These are phyloP conservation scores for Hyphodiscus hymeniophilus DNA, from an alignment of 495 filamentous ascomycete species.

Conservation along the genomic window DNA sequence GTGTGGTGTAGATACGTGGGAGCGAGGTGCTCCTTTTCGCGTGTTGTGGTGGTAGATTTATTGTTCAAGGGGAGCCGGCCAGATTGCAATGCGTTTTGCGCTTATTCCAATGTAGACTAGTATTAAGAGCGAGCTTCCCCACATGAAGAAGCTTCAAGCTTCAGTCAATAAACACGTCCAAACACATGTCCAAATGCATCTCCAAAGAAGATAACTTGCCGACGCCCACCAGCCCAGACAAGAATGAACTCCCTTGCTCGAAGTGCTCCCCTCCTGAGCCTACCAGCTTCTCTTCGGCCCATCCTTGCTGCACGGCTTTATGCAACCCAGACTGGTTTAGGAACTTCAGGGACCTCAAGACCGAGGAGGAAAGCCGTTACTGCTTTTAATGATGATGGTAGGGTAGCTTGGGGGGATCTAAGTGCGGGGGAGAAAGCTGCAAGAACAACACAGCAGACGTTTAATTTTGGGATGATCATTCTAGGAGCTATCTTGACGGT, in stretches of 20 bases:
- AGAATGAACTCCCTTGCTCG: constrained; percentile 16
- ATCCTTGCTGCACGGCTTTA: constrained; percentile 31
- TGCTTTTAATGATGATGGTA: constrained; percentile 72
- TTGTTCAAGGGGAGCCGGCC: constrained; percentile 10
- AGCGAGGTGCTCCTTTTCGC: constrained; percentile 2
- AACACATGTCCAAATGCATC: not conserved
- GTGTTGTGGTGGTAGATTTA: not conserved
- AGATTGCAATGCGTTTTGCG: constrained; percentile 18
- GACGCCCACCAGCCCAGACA: constrained; percentile 8
- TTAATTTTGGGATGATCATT: constrained; percentile 74
- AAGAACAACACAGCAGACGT: constrained; percentile 80
- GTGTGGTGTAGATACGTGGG: not conserved
- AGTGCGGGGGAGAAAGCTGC: constrained; percentile 69
- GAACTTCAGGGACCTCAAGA: constrained; percentile 23
- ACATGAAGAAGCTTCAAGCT: constrained; percentile 9
- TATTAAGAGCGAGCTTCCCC: constrained; percentile 12
- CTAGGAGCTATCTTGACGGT: constrained; percentile 71
- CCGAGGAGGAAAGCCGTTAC: constrained; percentile 58
- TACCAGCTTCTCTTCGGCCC: constrained; percentile 17
- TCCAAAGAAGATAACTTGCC: no score
- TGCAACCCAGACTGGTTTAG: constrained; percentile 44
- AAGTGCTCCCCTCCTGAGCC: constrained; percentile 4
- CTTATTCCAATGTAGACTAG: constrained; percentile 1
- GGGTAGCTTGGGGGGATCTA: constrained; percentile 71
- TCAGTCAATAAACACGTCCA: not conserved